phyloP scores from a whole-genome alignment of 257 asterid genomes.

The Fraxinus cuspidata region DNA sequence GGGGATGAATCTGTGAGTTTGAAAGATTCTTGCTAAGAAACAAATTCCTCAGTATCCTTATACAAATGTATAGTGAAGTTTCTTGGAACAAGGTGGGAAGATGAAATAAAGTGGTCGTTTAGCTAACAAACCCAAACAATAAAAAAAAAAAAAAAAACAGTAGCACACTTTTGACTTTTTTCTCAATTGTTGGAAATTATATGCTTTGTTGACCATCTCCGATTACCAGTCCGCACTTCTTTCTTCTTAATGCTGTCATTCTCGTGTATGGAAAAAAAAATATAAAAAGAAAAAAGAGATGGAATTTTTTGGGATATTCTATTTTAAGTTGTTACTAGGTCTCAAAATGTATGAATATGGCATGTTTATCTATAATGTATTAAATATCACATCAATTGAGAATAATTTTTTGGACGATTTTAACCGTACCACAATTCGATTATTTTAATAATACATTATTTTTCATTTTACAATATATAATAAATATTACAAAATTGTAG shows the following conservation, averaged over 20 bases:
- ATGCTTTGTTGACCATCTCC: neutral
- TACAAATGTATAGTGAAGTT: conserved; percentile 3
- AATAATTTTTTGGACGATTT: too few relatives aligned
- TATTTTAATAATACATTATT: too few relatives aligned
- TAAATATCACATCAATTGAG: too few relatives aligned
- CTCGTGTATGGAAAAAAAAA: neutral
- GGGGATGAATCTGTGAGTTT: conserved; percentile 3
- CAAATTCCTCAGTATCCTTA: neutral
- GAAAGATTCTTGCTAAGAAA: neutral
- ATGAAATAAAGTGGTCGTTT: neutral
- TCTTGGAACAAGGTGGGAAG: conserved; percentile 5
- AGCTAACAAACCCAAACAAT: neutral
- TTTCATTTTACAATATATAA: too few relatives aligned
- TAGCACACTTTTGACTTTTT: conserved; percentile 5
- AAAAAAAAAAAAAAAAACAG: neutral
- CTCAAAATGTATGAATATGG: too few relatives aligned
- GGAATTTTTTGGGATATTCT: too few relatives aligned
- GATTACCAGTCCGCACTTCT: neutral
- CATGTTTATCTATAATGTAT: too few relatives aligned
- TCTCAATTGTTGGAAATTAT: neutral
- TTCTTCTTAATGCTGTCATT: conserved; percentile 13
- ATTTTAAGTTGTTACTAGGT: too few relatives aligned
- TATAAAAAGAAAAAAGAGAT: too few relatives aligned
- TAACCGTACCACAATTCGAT: too few relatives aligned
- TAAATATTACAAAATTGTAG: too few relatives aligned